A percentile compares a stretch with the other conserved stretches of the same genome.
phyloP scores from a whole-genome alignment of 495 filamentous ascomycete species.

The Rhypophila decipiens region DNA sequence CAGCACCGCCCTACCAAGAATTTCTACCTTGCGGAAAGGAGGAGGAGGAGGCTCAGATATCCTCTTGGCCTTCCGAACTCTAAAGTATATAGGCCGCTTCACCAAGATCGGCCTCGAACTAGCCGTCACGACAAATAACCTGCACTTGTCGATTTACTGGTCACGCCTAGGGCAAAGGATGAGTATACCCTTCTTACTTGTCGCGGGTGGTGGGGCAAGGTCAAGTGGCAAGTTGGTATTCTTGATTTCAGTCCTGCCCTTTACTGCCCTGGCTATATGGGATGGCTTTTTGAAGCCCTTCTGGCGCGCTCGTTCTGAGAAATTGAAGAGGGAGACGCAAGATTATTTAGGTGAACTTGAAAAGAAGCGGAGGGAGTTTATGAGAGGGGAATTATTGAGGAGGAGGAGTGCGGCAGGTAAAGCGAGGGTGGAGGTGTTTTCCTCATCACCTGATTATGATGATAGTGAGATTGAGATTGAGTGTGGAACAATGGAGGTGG shows the following conservation, averaged over 20 bases:
- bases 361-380: too few relatives aligned
- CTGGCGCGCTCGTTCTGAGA: slow-evolving; percentile 24
- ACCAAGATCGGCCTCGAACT: slow-evolving; percentile 22
- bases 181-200: slow-evolving; percentile 24
- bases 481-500: slow-evolving; percentile 17
- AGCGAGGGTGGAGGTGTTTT: not conserved
- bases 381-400: too few relatives aligned
- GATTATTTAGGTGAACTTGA: too few relatives aligned
- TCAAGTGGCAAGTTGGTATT: slow-evolving; percentile 19
- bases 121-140: slow-evolving; percentile 16
- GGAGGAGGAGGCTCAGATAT: slow-evolving; percentile 16
- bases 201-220: too few relatives aligned
- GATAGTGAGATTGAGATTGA: not conserved
- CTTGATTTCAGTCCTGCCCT: slow-evolving; percentile 39
- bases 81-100: slow-evolving; percentile 17
- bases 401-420: not conserved
- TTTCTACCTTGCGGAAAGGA: too few relatives aligned
- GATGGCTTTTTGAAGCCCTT: slow-evolving; percentile 41
- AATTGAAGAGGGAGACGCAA: slow-evolving; percentile 30
- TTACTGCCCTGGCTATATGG: slow-evolving; percentile 42
- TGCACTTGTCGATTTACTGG: slow-evolving; percentile 29
- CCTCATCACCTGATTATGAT: not conserved
- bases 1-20: too few relatives aligned
- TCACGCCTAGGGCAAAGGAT: slow-evolving; percentile 31
- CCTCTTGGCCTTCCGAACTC: slow-evolving; percentile 18